Evolutionary conservation across 2,329 filamentous ascomycete species (phyloP).

Genomic region (Aspergillus brasiliensis): DNA sequence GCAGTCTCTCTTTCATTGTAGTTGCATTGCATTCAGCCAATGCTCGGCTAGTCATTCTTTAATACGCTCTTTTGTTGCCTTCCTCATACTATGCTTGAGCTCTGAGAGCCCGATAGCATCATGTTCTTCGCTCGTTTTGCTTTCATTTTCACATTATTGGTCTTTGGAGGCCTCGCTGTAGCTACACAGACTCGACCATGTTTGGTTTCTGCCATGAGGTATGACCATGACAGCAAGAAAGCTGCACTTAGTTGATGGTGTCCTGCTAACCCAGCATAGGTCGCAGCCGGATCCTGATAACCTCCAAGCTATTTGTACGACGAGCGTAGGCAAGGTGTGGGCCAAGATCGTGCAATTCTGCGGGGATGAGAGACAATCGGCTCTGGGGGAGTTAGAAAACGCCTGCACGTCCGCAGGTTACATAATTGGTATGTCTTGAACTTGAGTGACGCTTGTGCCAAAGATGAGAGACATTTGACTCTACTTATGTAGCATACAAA

Average conservation of each 20-base stretch:
- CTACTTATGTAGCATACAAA: neutral
- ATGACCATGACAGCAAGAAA: slow-evolving; percentile 23
- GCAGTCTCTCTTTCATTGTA: slow-evolving; percentile 7
- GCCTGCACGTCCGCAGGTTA: slow-evolving; percentile 44
- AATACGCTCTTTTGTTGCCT: neutral
- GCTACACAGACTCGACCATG: slow-evolving; percentile 53
- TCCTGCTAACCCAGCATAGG: slow-evolving; percentile 31
- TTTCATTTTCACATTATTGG: slow-evolving; percentile 48
- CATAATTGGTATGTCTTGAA: slow-evolving; percentile 38
- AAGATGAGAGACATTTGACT: neutral
- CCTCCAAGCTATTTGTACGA: slow-evolving; percentile 43
- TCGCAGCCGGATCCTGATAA: slow-evolving; percentile 41
- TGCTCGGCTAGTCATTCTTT: slow-evolving; percentile 17
- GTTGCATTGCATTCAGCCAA: slow-evolving; percentile 6
- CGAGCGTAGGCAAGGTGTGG: slow-evolving; percentile 38
- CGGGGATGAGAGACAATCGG: slow-evolving; percentile 32
- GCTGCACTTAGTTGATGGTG: neutral
- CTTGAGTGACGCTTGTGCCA: too few species aligned
- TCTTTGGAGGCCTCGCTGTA: slow-evolving; percentile 46
- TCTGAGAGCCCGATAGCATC: slow-evolving; percentile 18
- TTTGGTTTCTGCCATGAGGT: slow-evolving; percentile 55
- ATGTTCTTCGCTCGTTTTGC: slow-evolving; percentile 51
- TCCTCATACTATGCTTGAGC: neutral
- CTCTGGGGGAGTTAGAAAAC: slow-evolving; percentile 42
- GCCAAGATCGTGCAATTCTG: slow-evolving; percentile 40